Percentiles rank a stretch among this genome's conserved stretches.
These are phyloP conservation scores for Aschersonia sp. DNA, from an alignment of 2,329 filamentous ascomycete genomes.

Conservation along the genomic window DNA sequence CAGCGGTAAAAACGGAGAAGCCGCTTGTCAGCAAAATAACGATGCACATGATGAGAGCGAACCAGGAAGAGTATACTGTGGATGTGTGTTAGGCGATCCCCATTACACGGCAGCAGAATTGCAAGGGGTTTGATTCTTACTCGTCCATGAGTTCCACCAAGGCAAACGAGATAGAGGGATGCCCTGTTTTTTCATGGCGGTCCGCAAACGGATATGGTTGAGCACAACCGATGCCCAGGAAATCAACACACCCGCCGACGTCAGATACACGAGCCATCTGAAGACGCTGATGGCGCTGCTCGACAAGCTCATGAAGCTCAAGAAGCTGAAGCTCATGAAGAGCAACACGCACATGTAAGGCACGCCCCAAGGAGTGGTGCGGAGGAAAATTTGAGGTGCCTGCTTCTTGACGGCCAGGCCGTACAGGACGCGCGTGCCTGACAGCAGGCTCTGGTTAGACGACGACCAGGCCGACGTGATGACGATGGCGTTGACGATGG, in stretches of 20 bases:
- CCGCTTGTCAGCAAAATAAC: slow-evolving; percentile 57
- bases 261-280: slow-evolving; percentile 49
- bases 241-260: slow-evolving; percentile 46
- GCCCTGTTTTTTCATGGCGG: slow-evolving; percentile 39
- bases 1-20: slow-evolving; percentile 46
- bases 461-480: slow-evolving; percentile 53
- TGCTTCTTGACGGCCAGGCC: slow-evolving; percentile 53
- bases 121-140: slow-evolving; percentile 21
- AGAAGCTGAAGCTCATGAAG: slow-evolving; percentile 37
- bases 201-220: slow-evolving; percentile 42
- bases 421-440: slow-evolving; percentile 55
- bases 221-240: slow-evolving; percentile 47
- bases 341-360: slow-evolving; percentile 45
- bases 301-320: slow-evolving; percentile 43
- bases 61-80: slow-evolving; percentile 44
- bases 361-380: slow-evolving; percentile 46
- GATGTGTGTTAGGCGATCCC: slow-evolving; percentile 3
- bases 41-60: slow-evolving; percentile 43
- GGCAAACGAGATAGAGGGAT: slow-evolving; percentile 36
- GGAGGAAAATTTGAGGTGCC: slow-evolving; percentile 46
- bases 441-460: slow-evolving; percentile 47
- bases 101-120: not conserved
- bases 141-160: slow-evolving; percentile 49
- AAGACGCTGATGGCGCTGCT: slow-evolving; percentile 47
- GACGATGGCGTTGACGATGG: slow-evolving; percentile 64